Evolutionary conservation across 2,329 filamentous ascomycete genomes (phyloP).

Genomic region (Xylaria sp.): DNA sequence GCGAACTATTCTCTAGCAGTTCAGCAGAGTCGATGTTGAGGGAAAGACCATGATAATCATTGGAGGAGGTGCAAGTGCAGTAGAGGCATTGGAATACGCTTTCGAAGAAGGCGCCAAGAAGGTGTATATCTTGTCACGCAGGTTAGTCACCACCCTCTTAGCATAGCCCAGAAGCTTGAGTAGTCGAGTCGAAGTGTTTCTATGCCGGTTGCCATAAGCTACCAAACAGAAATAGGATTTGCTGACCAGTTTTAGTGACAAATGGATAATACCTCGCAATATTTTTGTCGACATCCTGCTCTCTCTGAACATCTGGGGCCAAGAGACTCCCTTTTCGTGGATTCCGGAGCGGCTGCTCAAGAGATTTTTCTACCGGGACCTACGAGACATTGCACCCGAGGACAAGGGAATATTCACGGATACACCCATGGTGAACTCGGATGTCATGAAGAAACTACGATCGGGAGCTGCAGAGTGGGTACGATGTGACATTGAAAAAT

Average conservation of each 20-base stretch:
- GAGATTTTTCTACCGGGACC: conserved; percentile 84
- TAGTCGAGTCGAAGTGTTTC: not conserved
- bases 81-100: conserved; percentile 85
- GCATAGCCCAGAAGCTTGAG: too few species aligned
- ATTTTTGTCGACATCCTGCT: conserved; percentile 78
- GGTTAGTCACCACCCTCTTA: conserved; percentile 8
- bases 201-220: not conserved
- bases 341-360: conserved; percentile 81
- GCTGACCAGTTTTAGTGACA: conserved; percentile 65
- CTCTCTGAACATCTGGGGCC: conserved; percentile 81
- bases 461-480: conserved; percentile 80
- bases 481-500: conserved; percentile 78
- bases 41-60: conserved; percentile 81
- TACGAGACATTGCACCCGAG: conserved; percentile 76
- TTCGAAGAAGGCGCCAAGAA: conserved; percentile 72
- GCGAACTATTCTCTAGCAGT: conserved; percentile 39
- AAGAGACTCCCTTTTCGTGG: conserved; percentile 79
- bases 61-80: conserved; percentile 82
- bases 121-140: conserved; percentile 76
- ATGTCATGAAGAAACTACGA: conserved; percentile 81
- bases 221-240: not conserved
- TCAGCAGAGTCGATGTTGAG: conserved; percentile 69
- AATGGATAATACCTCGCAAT: conserved; percentile 89
- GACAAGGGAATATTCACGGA: conserved; percentile 81
- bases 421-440: conserved; percentile 88